Evolutionary conservation across 331 rosid species (phyloP), one percentile per base, ranked within the genome.

Genomic region (Acacia concinna): DNA sequence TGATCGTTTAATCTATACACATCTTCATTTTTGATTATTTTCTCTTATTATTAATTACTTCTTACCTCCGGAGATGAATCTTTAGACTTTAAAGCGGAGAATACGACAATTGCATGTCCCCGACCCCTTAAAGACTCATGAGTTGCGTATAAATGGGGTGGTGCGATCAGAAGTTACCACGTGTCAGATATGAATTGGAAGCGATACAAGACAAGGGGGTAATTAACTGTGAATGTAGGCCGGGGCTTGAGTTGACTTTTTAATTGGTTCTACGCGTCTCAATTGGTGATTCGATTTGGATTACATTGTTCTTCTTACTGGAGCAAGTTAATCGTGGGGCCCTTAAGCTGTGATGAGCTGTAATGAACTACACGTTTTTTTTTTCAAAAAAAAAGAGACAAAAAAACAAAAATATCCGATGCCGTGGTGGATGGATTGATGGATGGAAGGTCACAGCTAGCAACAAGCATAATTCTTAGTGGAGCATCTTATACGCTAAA

Each of bases 381-480:
- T 51, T 18, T 1, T 15, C 13, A 71, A 25, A 37, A 37, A 34
- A 71, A 25, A n/a, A n/a, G n/a, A n/a, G n/a, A n/a, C n/a, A n/a
- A n/a, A n/a, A n/a, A n/a, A n/a, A n/a, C n/a, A n/a, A n/a, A n/a
- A 25, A 8, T 60, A 38, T 47, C 41, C 27, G 84, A 78, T 70
- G 35, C 76, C 74, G 52, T 25, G 56, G 49, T 35, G 40, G 67
- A 49, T 35, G 38, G n/a, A 17, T 15, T 17, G 52, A 46, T 46
- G 52, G 1, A 46, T n/a, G 8, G 60, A 44, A 67, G 85, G 59
- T 62, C 78, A 75, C 88, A 85, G 88, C 86, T 82, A 56, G 84
- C 82, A 59, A 59, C 75, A 75, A 60, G 80, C 74, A 56, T 71
- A 44, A 62, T 43, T 54, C 13, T 64, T 73, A 73, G 38, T 65